These are phyloP conservation scores for Fusarium sulawesiense DNA, from an alignment of 2,329 filamentous ascomycete genomes.

Conservation along the genomic window DNA sequence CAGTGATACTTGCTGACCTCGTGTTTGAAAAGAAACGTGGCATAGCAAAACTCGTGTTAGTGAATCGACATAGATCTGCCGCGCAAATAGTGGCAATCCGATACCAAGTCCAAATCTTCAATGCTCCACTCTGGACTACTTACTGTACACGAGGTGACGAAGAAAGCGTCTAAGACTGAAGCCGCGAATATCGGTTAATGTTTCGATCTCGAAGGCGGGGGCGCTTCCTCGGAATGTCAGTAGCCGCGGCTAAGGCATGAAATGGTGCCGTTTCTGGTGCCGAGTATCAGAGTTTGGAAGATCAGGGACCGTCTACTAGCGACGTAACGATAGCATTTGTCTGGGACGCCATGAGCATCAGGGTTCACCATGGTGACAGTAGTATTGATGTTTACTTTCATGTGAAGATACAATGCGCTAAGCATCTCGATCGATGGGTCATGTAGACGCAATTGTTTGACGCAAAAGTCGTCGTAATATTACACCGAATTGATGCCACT, in stretches of 20 bases:
- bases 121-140: constrained; percentile 32
- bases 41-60: constrained; percentile 8
- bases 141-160: constrained; percentile 16
- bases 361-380: neutral
- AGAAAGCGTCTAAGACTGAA: constrained; percentile 9
- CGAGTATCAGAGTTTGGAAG: constrained; percentile 9
- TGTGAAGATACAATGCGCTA: neutral
- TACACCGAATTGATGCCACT: neutral
- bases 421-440: neutral
- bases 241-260: constrained; percentile 22
- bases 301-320: constrained; percentile 2
- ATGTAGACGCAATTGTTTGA: constrained; percentile 10
- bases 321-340: neutral
- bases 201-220: constrained; percentile 24
- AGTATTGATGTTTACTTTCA: constrained; percentile 3
- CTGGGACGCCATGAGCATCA: neutral
- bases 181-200: constrained; percentile 10
- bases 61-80: constrained; percentile 23
- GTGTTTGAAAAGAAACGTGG: constrained; percentile 16
- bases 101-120: constrained; percentile 9
- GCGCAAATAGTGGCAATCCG: constrained; percentile 29
- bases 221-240: constrained; percentile 25
- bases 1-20: constrained; percentile 18
- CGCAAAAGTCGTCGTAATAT: constrained; percentile 5
- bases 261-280: constrained; percentile 16